Conservation (phyloP, 129 eudicot genomes). For the Chrysanthemum lavandulifolium region DNA sequence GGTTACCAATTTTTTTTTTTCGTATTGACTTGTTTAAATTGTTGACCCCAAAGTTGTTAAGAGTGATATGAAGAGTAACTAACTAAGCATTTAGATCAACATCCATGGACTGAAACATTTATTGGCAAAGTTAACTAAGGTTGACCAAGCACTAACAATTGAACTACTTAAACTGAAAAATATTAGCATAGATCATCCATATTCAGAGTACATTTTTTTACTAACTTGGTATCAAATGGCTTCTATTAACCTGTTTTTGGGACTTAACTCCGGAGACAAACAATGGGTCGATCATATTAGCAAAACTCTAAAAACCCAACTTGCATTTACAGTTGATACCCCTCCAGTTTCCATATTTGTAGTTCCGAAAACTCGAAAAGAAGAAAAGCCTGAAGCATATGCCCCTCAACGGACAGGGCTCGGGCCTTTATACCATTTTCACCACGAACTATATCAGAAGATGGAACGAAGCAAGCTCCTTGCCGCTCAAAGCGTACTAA, state of each 20-base stretch:
- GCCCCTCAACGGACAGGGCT: constrained; percentile 42
- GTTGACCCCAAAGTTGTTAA: no score
- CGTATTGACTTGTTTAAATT: no score
- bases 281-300: constrained; percentile 38
- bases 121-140: no score
- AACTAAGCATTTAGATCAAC: no score
- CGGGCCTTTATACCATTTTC: constrained; percentile 54
- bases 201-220: neutral
- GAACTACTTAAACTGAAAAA: no score
- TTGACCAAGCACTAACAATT: neutral
- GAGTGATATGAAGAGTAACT: no score
- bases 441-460: constrained; percentile 32
- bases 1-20: no score
- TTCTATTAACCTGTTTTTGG: constrained; percentile 17
- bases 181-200: no score
- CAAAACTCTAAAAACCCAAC: constrained; percentile 26
- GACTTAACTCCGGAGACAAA: constrained; percentile 23
- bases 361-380: constrained; percentile 31
- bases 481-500: constrained; percentile 28
- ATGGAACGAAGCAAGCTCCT: constrained; percentile 49
- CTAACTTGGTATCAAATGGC: constrained; percentile 1
- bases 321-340: constrained; percentile 26
- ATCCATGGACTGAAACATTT: no score
- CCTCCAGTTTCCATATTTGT: constrained; percentile 34
- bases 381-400: constrained; percentile 40